phyloP scores from a whole-genome alignment of 257 asterid species.

The Striga asiatica region DNA sequence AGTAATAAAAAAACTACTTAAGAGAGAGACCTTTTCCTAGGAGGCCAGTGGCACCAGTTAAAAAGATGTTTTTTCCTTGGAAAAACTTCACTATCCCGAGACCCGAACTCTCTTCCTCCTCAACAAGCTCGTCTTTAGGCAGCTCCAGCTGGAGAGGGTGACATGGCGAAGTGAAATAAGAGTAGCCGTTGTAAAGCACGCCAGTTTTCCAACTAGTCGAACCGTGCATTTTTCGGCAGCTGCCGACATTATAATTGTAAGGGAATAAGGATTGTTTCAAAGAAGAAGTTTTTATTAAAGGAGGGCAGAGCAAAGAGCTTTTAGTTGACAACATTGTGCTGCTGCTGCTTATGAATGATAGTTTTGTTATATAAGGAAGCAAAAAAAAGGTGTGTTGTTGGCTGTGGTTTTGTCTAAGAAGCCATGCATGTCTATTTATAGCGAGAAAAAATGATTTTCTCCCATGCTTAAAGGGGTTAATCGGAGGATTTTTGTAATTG shows the following conservation, averaged over 20 bases:
- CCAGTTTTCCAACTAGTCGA: neutral
- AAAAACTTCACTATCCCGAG: slow-evolving; percentile 46
- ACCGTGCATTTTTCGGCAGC: neutral
- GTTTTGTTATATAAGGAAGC: too few species aligned
- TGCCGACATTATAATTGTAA: neutral
- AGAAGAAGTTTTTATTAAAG: neutral
- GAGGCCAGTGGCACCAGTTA: slow-evolving; percentile 70
- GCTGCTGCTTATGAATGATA: neutral
- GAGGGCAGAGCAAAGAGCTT: neutral
- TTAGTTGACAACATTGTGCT: slow-evolving; percentile 3
- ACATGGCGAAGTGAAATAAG: slow-evolving; percentile 21
- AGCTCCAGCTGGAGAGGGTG: slow-evolving; percentile 28
- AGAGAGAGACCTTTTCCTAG: slow-evolving; percentile 79
- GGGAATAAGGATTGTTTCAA: neutral
- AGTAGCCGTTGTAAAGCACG: slow-evolving; percentile 17
- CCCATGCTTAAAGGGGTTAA: too few species aligned
- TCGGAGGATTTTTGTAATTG: too few species aligned
- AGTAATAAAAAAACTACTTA: too few species aligned
- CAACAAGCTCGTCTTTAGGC: neutral
- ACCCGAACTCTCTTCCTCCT: slow-evolving; percentile 8
- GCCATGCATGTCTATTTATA: neutral
- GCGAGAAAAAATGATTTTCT: neutral
- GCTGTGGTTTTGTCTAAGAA: neutral
- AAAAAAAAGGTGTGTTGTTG: neutral
- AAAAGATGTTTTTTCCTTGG: slow-evolving; percentile 35